phyloP scores from a whole-genome alignment of 495 filamentous ascomycete species.

The Pseudotulostoma volvatum region DNA sequence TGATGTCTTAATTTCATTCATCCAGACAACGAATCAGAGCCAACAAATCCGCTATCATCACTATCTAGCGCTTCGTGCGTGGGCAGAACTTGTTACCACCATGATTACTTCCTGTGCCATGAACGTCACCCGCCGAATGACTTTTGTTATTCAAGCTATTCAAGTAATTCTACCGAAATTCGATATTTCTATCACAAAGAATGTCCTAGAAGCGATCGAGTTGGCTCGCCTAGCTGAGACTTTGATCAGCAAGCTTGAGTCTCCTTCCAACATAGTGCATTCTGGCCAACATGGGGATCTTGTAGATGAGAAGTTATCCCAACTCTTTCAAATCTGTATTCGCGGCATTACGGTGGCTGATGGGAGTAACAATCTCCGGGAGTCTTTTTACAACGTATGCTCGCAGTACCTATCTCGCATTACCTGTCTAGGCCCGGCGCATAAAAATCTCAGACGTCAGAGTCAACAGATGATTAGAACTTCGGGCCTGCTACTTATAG shows the following conservation, averaged over 20 bases:
- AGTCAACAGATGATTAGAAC: conserved; percentile 59
- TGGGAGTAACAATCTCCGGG: conserved; percentile 51
- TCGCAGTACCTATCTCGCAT: conserved; percentile 69
- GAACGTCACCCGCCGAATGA: conserved; percentile 44
- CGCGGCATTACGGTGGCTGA: conserved; percentile 56
- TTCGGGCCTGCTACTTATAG: conserved; percentile 61
- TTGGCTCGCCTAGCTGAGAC: conserved; percentile 63
- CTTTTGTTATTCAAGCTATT: conserved; percentile 68
- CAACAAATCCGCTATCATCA: conserved; percentile 40
- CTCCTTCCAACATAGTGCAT: conserved; percentile 27
- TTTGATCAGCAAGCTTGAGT: conserved; percentile 56
- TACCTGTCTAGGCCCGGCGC: conserved; percentile 27
- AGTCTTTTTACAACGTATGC: conserved; percentile 75
- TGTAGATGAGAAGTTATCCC: conserved; percentile 74
- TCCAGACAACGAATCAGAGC: conserved; percentile 53
- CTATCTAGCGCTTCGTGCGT: conserved; percentile 51
- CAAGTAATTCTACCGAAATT: conserved; percentile 77
- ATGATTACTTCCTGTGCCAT: conserved; percentile 64
- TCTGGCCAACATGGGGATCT: conserved; percentile 44
- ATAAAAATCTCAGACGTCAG: conserved; percentile 35
- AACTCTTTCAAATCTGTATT: conserved; percentile 74
- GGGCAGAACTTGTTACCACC: conserved; percentile 66
- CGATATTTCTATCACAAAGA: conserved; percentile 49
- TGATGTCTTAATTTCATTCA: conserved; percentile 35
- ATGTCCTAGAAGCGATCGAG: conserved; percentile 47